Base-by-base conservation (phyloP, 2,329 filamentous ascomycete genomes). In the Tolypocladium amazonense region DNA sequence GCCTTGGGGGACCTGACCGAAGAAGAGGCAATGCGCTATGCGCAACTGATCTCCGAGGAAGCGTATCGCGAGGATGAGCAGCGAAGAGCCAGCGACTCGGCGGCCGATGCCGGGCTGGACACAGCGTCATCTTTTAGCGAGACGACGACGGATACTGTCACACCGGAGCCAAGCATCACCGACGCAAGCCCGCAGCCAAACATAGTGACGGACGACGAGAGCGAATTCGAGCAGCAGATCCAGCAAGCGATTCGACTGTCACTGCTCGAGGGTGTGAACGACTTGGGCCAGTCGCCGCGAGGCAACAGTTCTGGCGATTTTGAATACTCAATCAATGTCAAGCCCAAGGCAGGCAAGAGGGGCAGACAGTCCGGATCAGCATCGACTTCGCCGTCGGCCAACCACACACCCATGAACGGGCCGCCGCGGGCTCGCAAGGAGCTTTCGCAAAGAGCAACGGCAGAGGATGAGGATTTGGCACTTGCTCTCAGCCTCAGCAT, bases 41-140 rank as follows among this genome's bases (percentile, higher is more conserved):
- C 84, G 0, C 82, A 86, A 68, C 84, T 88, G 77, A 76, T 88
- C 8, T 88, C 85, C 0, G 79, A 85, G 62, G 85, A 88, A 68
- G 73, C 81, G 1, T 85, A 81, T 60, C 70, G 77, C 43, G 66
- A 74, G n/a, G 83, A 87, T 35, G 80, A 85, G 70, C 79, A 81
- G 65, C 79, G 79, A 6, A 79, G 83, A 7, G 73, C 75, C 37
- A 82, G 79, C 62, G 78, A 80, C 57, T 84, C 81, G 4, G 71
- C 78, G 38, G 78, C 76, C 2, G 80, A 83, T 47, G 72, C 68
- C 38, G 73, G 77, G 57, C 71, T 77, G 47, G 77, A 78, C 56
- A 74, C 73, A 4, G 73, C 72, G 1, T 79, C 77, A 6, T 77
- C 74, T 0, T 70, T 72, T 12, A 75, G 73, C 56, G 73, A 74